These are phyloP conservation scores for Rhododendron ovatum DNA, from an alignment of 148 eudicot genomes.

Conservation along the genomic window DNA sequence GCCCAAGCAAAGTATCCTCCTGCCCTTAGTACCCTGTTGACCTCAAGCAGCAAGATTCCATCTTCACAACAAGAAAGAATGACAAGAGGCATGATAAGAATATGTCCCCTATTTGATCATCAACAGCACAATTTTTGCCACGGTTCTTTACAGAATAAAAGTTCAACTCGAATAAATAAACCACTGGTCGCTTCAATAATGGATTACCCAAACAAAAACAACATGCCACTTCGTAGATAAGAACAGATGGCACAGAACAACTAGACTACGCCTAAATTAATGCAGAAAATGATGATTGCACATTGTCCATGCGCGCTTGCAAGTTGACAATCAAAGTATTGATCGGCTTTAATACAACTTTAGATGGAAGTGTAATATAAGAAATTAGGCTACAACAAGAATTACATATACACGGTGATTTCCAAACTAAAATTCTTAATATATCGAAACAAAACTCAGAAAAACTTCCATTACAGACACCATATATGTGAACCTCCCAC, in stretches of 20 bases:
- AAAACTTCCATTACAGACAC: background rate
- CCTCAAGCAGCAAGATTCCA: constrained; percentile 93
- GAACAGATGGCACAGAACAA: background rate
- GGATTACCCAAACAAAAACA: background rate
- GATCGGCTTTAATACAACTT: background rate
- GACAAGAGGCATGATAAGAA: constrained; percentile 17
- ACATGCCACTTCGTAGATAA: background rate
- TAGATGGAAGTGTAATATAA: background rate
- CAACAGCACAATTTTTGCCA: background rate
- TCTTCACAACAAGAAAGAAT: constrained; percentile 39
- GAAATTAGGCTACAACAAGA: background rate
- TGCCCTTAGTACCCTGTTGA: constrained; percentile 85
- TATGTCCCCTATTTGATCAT: background rate
- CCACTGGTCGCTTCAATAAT: background rate
- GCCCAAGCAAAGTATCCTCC: constrained; percentile 99
- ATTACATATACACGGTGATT: background rate
- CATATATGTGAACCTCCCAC: background rate
- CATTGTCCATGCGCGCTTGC: background rate
- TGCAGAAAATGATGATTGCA: background rate
- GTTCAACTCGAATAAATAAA: background rate
- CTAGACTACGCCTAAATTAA: background rate
- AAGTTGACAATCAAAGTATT: background rate
- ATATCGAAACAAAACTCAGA: background rate
- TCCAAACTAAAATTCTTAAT: background rate
- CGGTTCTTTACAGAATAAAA: background rate